Base-by-base conservation (phyloP, 176 grass and related monocot species). In the Guadua angustifolia region DNA sequence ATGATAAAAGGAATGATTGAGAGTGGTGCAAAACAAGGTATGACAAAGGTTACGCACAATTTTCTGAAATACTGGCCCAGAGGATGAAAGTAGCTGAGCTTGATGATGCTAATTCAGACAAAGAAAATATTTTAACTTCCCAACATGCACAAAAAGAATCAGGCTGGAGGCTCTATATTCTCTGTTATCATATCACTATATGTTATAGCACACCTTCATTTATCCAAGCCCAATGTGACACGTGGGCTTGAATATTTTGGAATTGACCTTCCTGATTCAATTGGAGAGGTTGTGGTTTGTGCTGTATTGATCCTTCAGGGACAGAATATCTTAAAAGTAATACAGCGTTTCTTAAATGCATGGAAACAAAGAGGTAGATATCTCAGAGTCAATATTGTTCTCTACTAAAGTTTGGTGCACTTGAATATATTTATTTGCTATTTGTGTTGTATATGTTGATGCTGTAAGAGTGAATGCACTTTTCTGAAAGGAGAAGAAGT, bases 1-100 rank as follows among this genome's bases (percentile, higher is more conserved):
- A 98, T 95, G 95, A 90, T 98, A 67, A 98, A 87, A 88, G 74
- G 89, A 84, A 93, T 98, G 89, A 98, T 98, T 57, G 95, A 98
- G 87, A 95, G 38, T 79, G 95, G 93, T 49, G 84, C 93, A 77
- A 95, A 83, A 83, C 95, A 98, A 88, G 93, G 95, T 32, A 83
- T 98, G 70, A 71, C 92, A 46, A 98, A 74, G 87, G 89, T 50
- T 98, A 75, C 77, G 62, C 74, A 0, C 93, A 93, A 47, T 98
- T 98, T 84, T 90, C 89, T 58, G 93, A 95, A 72, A 66, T 95
- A 46, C 73, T 98, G 25, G 84, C 82, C 38, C 91, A 93, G 72
- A 98, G 64, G 73, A 86, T 93, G 36, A 92, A 93, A 83, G 66
- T 90, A 53, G 61, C 87, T 87, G 95, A 95, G 79, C 83, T 80